Base-by-base conservation (phyloP, 768 basidiomycete genomes). In the Boletus rubroflammeus region DNA sequence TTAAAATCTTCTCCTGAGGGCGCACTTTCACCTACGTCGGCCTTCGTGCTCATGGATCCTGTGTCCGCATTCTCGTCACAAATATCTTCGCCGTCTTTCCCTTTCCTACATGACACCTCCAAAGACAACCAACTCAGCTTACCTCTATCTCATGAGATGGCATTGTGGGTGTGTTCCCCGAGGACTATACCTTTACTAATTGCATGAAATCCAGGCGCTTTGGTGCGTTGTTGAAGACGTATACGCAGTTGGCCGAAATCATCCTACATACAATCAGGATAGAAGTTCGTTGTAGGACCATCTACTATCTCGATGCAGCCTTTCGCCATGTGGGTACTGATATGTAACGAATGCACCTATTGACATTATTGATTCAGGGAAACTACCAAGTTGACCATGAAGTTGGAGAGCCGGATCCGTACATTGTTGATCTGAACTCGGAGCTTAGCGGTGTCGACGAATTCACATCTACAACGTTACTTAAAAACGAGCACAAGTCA, bases 331-430 rank as follows among this genome's bases (percentile, higher is more conserved):
- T 90, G 56, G 55, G 83, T 73, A 36, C 25, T 53, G 6, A 42
- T 15, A 21, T 51, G 6, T 31, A 44, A 25, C 25, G 25, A 32
- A 45, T 43, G 38, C 47, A 41, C 59, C 42, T 51, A 40, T 56
- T 58, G 41, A 57, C 56, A 45, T 31, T 17, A 35, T 32, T 19
- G 42, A 38, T 62, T 5, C 60, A 97, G 93, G 93, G 93, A 34
- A 88, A 90, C 56, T 96, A 96, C 67, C 77, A 79, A 45, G 77
- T 92, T 25, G 86, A 90, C 26, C 81, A 84, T 57, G 94, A 95
- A 69, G 86, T 87, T 5, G 78, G 82, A n/a, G 94, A 96, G 63
- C 96, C 94, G 0, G 96, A 98, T 67, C 84, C 91, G 9, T 85
- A 93, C 65, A 79, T 97, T 47, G 76, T 88, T 29, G 93, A 96